Evolutionary conservation across 805 yeast species (phyloP).

Genomic region (Schizosaccharomyces japonicus): DNA sequence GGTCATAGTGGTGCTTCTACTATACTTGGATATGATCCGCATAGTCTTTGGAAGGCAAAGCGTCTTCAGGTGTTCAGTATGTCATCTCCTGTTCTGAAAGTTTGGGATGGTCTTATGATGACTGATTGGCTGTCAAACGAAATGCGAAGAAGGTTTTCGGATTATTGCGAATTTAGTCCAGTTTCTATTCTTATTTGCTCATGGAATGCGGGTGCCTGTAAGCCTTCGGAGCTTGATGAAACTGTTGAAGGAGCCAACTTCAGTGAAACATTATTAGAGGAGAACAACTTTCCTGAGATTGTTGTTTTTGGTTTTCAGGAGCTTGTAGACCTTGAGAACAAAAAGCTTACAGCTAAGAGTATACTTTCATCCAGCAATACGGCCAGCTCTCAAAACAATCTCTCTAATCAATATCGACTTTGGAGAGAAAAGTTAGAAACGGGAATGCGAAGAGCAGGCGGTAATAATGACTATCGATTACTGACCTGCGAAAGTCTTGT

Average conservation of each 20-base stretch:
- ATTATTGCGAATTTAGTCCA: constrained; percentile 13
- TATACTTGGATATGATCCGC: constrained; percentile 9
- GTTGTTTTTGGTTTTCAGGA: constrained; percentile 76
- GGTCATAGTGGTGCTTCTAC: constrained; percentile 8
- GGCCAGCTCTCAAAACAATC: constrained; percentile 18
- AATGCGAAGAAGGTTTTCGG: constrained; percentile 13
- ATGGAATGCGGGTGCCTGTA: constrained; percentile 22
- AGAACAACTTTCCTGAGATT: constrained; percentile 31
- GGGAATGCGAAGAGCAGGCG: constrained; percentile 8
- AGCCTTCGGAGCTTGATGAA: constrained; percentile 15
- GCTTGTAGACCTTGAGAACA: constrained; percentile 64
- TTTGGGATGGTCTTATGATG: constrained; percentile 18
- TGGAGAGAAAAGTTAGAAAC: constrained; percentile 15
- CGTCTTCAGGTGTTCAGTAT: constrained; percentile 13
- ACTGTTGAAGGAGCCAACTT: constrained; percentile 10
- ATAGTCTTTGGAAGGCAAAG: constrained; percentile 9
- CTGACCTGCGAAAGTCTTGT: constrained; percentile 66
- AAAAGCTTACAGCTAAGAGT: constrained; percentile 45
- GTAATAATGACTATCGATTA: constrained; percentile 23
- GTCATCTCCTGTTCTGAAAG: constrained; percentile 12
- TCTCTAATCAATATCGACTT: constrained; percentile 18
- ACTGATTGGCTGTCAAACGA: constrained; percentile 15
- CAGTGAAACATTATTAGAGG: constrained; percentile 12
- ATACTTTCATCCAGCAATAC: constrained; percentile 29
- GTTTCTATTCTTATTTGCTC: constrained; percentile 17